These are phyloP conservation scores for Trichoderma sp. DNA, from an alignment of 2,329 filamentous ascomycete species.

Conservation along the genomic window DNA sequence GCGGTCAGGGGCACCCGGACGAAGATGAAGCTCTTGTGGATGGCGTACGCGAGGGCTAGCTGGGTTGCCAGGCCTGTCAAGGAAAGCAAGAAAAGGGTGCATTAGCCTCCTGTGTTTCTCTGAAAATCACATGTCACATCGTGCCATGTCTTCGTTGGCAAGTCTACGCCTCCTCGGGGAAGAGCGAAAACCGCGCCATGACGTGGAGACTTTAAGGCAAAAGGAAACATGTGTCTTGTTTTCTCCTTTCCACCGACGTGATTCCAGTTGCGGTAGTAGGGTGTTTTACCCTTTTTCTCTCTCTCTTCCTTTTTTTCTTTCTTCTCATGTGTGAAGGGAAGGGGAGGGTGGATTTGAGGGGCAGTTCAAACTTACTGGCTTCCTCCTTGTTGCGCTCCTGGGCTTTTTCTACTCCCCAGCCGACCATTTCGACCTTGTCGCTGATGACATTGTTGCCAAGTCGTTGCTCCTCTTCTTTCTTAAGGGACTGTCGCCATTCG, in stretches of 20 bases:
- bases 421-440: constrained; percentile 54
- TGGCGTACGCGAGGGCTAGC: constrained; percentile 88
- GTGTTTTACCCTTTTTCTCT: no score
- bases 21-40: constrained; percentile 98
- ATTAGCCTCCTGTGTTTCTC: constrained; percentile 33
- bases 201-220: constrained; percentile 15
- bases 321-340: no score
- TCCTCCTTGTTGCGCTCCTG: constrained; percentile 62
- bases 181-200: background rate
- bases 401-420: constrained; percentile 66
- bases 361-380: constrained; percentile 66
- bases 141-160: background rate
- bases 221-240: background rate
- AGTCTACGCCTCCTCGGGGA: background rate
- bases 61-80: constrained; percentile 70
- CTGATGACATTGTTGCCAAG: constrained; percentile 49
- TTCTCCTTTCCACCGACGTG: no score
- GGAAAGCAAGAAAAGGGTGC: background rate
- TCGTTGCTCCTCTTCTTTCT: constrained; percentile 48
- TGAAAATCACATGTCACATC: background rate
- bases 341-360: no score
- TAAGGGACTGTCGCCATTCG: constrained; percentile 53
- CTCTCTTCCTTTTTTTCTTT: no score
- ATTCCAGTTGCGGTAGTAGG: no score
- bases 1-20: constrained; percentile 90